Conservation (phyloP, 2,329 filamentous ascomycete species). For the Bipolaris sorokiniana region DNA sequence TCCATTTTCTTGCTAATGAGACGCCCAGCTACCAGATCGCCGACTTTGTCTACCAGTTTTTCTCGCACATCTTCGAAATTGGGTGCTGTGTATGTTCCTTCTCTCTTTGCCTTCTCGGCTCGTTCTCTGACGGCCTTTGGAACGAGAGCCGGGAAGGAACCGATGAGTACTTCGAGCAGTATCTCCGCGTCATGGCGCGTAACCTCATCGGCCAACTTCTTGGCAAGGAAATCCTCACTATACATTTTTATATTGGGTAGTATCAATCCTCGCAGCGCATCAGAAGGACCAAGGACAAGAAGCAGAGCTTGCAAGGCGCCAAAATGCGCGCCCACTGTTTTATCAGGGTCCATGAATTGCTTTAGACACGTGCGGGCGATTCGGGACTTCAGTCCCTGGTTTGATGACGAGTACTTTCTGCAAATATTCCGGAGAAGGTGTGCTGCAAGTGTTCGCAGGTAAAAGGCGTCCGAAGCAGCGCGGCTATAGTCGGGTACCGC, state of each 20-base stretch:
- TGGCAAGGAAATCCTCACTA: conserved; percentile 62
- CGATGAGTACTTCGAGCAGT: conserved; percentile 64
- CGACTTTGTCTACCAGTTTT: conserved; percentile 52
- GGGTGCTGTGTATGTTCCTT: conserved; percentile 49
- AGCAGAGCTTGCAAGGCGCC: conserved; percentile 83
- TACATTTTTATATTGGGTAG: conserved; percentile 71
- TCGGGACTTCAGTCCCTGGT: conserved; percentile 82
- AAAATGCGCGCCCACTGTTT: conserved; percentile 83
- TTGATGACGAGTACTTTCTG: conserved; percentile 79
- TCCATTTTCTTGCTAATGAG: conserved; percentile 45
- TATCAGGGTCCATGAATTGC: conserved; percentile 84
- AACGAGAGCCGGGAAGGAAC: conserved; percentile 59
- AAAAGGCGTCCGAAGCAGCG: conserved; percentile 65
- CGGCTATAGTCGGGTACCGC: conserved; percentile 29
- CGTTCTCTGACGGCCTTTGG: conserved; percentile 7
- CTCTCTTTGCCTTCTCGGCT: conserved; percentile 48
- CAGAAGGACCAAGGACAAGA: conserved; percentile 73
- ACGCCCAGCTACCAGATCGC: conserved; percentile 42
- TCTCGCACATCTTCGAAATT: conserved; percentile 51
- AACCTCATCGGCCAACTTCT: conserved; percentile 57
- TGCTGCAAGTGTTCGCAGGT: conserved; percentile 82
- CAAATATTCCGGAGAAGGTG: conserved; percentile 81
- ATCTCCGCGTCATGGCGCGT: conserved; percentile 66
- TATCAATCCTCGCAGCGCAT: conserved; percentile 66
- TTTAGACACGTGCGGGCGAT: conserved; percentile 93